Conservation (phyloP, 139 green algal species). For the Tetradesmus lagerheimii region DNA sequence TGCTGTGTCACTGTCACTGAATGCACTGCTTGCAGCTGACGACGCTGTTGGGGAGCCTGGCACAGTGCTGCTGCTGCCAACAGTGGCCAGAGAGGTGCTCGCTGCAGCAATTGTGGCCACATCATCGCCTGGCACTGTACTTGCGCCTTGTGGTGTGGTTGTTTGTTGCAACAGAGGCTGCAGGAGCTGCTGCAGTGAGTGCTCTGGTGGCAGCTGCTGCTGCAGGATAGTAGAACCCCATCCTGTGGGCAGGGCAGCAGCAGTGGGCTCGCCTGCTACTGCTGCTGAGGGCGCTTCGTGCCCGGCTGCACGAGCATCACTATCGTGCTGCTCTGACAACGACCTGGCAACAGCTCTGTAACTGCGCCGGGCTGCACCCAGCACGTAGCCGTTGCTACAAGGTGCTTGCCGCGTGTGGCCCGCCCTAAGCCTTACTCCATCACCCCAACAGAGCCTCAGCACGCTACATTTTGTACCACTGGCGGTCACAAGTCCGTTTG, state of each 20-base stretch:
- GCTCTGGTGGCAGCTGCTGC: conserved; percentile 33
- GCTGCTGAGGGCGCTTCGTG: neutral
- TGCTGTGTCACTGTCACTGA: too few species aligned
- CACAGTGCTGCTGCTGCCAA: conserved; percentile 11
- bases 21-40: neutral
- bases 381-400: neutral
- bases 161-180: conserved; percentile 30
- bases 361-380: neutral
- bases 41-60: neutral
- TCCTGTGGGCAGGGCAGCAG: neutral
- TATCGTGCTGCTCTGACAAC: neutral
- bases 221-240: conserved; percentile 26
- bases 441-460: neutral
- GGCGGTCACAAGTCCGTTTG: neutral
- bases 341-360: neutral
- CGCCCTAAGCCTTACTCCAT: neutral
- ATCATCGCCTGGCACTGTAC: conserved; percentile 15
- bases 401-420: neutral
- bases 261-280: neutral
- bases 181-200: conserved; percentile 31
- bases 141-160: neutral
- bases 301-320: neutral
- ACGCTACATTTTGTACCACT: neutral
- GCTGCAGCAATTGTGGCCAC: conserved; percentile 17
- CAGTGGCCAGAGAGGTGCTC: conserved; percentile 28